Conservation (phyloP, 2,329 filamentous ascomycete species). For the Verticillium nubilum region DNA sequence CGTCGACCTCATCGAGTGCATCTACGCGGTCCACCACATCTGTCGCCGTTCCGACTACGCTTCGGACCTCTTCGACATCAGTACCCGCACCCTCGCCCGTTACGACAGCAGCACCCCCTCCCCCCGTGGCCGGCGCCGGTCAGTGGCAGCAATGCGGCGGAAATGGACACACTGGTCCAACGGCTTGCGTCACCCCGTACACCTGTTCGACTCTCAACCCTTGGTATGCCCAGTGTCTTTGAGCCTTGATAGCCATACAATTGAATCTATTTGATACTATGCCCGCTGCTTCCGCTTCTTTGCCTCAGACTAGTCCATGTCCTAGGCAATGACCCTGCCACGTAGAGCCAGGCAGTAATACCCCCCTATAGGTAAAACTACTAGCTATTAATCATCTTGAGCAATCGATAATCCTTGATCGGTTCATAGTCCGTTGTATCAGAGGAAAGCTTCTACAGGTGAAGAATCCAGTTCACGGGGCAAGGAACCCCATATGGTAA, state of each 20-base stretch:
- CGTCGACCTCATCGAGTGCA: background rate
- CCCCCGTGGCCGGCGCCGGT: constrained; percentile 14
- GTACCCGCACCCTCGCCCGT: background rate
- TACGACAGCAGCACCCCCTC: constrained; percentile 2
- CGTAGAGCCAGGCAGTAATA: no score
- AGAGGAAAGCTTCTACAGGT: background rate
- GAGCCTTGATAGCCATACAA: background rate
- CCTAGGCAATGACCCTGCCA: no score
- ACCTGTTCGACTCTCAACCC: constrained; percentile 32
- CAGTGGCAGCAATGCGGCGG: constrained; percentile 14
- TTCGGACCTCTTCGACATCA: background rate
- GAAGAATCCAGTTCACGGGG: background rate
- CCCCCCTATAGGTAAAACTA: no score
- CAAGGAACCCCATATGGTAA: background rate
- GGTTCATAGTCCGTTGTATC: background rate
- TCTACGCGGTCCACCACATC: background rate
- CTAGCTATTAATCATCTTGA: no score
- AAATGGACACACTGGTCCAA: constrained; percentile 10
- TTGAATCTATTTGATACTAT: no score
- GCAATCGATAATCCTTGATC: background rate
- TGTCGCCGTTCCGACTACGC: background rate
- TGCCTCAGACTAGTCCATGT: no score
- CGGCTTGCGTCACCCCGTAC: constrained; percentile 34
- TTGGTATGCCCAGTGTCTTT: constrained; percentile 38
- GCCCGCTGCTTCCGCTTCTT: no score